Conservation (phyloP, 169 alveolate species). For the Plasmodium malariae region DNA sequence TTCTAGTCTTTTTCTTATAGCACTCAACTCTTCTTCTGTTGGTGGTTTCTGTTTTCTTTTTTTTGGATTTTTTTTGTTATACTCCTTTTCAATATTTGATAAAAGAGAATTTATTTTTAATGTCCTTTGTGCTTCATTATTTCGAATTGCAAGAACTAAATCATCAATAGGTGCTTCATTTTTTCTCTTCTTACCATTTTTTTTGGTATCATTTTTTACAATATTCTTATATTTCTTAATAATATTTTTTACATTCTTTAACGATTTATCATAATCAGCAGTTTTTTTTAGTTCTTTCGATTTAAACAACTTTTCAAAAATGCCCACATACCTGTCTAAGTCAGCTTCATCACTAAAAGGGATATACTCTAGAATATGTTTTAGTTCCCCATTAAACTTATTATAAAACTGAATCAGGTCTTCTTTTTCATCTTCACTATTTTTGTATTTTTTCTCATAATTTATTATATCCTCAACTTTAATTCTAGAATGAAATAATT, state of each 20-base stretch:
- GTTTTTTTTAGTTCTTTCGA: slow-evolving; percentile 47
- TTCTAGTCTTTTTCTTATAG: slow-evolving; percentile 47
- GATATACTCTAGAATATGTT: slow-evolving; percentile 78
- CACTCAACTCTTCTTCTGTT: slow-evolving; percentile 53
- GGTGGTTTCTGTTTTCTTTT: slow-evolving; percentile 49
- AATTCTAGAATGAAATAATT: slow-evolving; percentile 49
- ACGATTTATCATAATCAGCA: slow-evolving; percentile 5
- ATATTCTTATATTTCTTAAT: slow-evolving; percentile 3
- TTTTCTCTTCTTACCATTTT: slow-evolving; percentile 13
- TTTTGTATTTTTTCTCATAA: slow-evolving; percentile 79
- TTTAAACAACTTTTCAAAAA: slow-evolving; percentile 72
- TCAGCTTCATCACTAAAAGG: slow-evolving; percentile 83
- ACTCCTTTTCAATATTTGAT: slow-evolving; percentile 30
- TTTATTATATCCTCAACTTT: slow-evolving; percentile 78
- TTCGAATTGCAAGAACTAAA: slow-evolving; percentile 52
- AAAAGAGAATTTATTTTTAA: slow-evolving; percentile 21
- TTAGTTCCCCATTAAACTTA: slow-evolving; percentile 82
- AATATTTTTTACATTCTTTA: slow-evolving; percentile 40
- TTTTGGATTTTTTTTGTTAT: slow-evolving; percentile 34
- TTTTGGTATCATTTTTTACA: slow-evolving; percentile 6
- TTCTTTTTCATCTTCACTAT: slow-evolving; percentile 83
- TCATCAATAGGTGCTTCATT: slow-evolving; percentile 37
- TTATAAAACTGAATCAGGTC: slow-evolving; percentile 83
- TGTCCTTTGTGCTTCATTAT: slow-evolving; percentile 65
- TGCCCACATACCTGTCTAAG: slow-evolving; percentile 76